These are phyloP conservation scores for Pseudotsuga menziesii DNA, from an alignment of 75 land plant species.

Conservation along the genomic window DNA sequence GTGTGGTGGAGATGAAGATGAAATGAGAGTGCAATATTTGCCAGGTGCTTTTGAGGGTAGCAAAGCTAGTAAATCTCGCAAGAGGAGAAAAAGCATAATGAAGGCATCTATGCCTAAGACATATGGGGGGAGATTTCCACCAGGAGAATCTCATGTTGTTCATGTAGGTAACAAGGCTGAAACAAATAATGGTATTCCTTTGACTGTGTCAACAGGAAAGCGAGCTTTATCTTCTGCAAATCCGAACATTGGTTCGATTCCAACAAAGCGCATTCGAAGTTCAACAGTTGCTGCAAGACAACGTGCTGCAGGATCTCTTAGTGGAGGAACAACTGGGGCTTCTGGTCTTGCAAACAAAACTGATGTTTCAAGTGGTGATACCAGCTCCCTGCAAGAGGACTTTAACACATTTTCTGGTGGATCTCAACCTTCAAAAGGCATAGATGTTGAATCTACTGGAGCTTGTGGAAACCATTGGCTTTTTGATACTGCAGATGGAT, in stretches of 20 bases:
- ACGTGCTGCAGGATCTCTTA: constrained; percentile 46
- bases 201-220: constrained; percentile 33
- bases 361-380: constrained; percentile 79
- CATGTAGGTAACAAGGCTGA: constrained; percentile 14
- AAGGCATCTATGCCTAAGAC: constrained; percentile 22
- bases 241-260: constrained; percentile 61
- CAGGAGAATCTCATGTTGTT: constrained; percentile 26
- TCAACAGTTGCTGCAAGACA: constrained; percentile 59
- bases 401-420: constrained; percentile 48
- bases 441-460: constrained; percentile 53
- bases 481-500: constrained; percentile 46
- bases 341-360: constrained; percentile 35
- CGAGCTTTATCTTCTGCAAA: constrained; percentile 30
- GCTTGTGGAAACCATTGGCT: constrained; percentile 42
- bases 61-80: constrained; percentile 37
- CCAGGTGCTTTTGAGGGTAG: constrained; percentile 44
- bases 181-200: constrained; percentile 17
- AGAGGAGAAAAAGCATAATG: constrained; percentile 35
- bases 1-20: constrained; percentile 63
- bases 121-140: constrained; percentile 24
- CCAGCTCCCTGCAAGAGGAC: constrained; percentile 74
- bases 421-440: constrained; percentile 28
- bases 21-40: constrained; percentile 38
- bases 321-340: constrained; percentile 25
- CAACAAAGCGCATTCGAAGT: constrained; percentile 86